These are phyloP conservation scores for Fusarium sp. DNA, from an alignment of 2,329 filamentous ascomycete genomes.

Conservation along the genomic window DNA sequence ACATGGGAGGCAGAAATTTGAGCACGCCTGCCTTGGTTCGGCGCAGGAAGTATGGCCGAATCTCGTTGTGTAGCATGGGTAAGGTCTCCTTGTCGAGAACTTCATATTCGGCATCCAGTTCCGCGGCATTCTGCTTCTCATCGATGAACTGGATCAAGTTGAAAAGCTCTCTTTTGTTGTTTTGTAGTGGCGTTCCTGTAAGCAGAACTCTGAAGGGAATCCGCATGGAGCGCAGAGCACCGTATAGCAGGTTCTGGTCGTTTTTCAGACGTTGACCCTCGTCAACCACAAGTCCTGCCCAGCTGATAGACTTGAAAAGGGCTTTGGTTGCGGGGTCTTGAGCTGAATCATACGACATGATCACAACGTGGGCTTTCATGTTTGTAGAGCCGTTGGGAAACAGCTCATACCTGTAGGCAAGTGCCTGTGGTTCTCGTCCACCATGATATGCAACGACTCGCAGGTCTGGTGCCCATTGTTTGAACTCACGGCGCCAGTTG, in stretches of 20 bases:
- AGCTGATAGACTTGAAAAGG: constrained; percentile 77
- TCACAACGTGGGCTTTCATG: constrained; percentile 88
- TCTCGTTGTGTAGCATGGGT: constrained; percentile 81
- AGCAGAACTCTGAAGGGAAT: constrained; percentile 87
- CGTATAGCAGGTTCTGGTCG: constrained; percentile 85
- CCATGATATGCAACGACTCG: constrained; percentile 95
- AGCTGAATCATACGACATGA: constrained; percentile 94
- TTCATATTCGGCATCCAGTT: constrained; percentile 78
- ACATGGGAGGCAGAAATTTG: constrained; percentile 91
- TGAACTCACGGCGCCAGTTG: constrained; percentile 98
- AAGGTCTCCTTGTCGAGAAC: constrained; percentile 88
- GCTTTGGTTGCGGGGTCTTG: constrained; percentile 74
- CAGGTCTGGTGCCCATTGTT: constrained; percentile 87
- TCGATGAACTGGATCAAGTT: constrained; percentile 97
- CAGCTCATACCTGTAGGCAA: constrained; percentile 85
- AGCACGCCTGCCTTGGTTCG: constrained; percentile 92
- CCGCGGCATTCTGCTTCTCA: constrained; percentile 72
- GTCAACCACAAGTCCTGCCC: constrained; percentile 91
- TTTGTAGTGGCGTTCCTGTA: constrained; percentile 93
- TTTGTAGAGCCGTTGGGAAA: constrained; percentile 74
- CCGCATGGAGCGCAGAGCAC: constrained; percentile 75
- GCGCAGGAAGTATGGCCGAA: constrained; percentile 75
- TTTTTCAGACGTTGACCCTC: constrained; percentile 97
- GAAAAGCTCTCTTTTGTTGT: constrained; percentile 94
- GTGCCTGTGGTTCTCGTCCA: constrained; percentile 75